Base-by-base conservation (phyloP, 805 yeast genomes). In the Nakazawaea sp. region DNA sequence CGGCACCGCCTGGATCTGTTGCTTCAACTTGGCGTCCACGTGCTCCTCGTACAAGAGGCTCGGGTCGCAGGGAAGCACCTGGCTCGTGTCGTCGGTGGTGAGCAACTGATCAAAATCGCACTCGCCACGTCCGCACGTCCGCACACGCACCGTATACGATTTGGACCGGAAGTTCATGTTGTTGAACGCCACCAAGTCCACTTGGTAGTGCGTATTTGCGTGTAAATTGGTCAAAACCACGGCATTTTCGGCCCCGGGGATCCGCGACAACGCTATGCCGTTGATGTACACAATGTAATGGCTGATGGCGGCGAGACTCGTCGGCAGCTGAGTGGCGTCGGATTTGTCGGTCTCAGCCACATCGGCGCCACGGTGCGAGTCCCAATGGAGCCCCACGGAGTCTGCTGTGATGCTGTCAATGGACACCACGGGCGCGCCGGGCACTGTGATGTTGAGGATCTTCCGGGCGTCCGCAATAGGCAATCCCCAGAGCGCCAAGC, bases 361-460 rank as follows among this genome's bases (percentile, higher is more conserved):
- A 10, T 16, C 6, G 13, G 36, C 18, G 30, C 20, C 25, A 15
- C 9, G 15, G 4, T 32, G 30, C n/a, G 30, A 38, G 28, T 72
- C 78, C 81, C 84, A 78, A 47, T 75, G 83, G 23, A 78, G 41
- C 18, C 64, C 65, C 27, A 74, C 68, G 19, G 70, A 56, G 7
- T 56, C 48, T 25, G 59, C 54, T 5, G 71, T 64, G 33, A 78
- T 67, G 45, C 68, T 65, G 47, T 75, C 82, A 5, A 78, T 64
- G 34, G 79, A 74, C 12, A 77, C 59, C 32, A 58, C 54, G 3
- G 81, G 81, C 6, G 72, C 61, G 38, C 64, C 68, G 4, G 85
- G 85, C 24, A 78, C 70, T 20, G 68, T 70, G 16, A 76, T 64
- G 44, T 67, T 64, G 28, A 78, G 53, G 24, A 63, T 62, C 35